Evolutionary conservation across 2,329 filamentous ascomycete genomes (phyloP).

Genomic region (Cytospora leucostoma): DNA sequence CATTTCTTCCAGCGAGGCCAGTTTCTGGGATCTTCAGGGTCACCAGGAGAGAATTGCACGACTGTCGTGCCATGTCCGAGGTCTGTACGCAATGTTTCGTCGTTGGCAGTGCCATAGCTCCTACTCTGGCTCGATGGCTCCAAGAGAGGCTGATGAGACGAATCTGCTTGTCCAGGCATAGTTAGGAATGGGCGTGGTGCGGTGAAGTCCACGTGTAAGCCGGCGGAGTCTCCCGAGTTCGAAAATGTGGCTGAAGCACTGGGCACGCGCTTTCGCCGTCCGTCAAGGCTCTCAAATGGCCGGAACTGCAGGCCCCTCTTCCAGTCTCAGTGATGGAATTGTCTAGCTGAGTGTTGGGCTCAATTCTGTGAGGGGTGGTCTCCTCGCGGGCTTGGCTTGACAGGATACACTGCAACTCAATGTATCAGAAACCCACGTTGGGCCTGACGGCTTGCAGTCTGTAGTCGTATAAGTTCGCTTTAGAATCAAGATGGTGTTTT

Average conservation of each 20-base stretch:
- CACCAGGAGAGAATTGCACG: constrained; percentile 28
- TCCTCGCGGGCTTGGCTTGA: no score
- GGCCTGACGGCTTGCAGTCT: no score
- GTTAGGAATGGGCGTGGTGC: background rate
- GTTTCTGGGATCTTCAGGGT: constrained; percentile 36
- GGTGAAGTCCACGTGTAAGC: background rate
- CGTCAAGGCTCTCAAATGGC: no score
- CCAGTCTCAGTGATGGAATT: no score
- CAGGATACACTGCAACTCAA: no score
- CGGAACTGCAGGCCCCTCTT: no score
- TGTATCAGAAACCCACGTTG: no score
- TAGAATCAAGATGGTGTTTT: background rate
- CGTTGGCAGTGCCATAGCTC: constrained; percentile 3
- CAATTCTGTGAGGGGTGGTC: no score
- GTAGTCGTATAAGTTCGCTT: no score
- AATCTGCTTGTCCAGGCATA: constrained; percentile 4
- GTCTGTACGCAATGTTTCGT: background rate
- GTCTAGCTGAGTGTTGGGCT: no score
- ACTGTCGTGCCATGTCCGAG: constrained; percentile 4
- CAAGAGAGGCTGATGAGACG: constrained; percentile 16
- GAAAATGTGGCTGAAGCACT: no score
- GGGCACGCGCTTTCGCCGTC: no score
- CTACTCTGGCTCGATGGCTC: background rate
- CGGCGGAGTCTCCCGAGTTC: background rate
- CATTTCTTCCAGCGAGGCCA: constrained; percentile 40